phyloP scores from a whole-genome alignment of 805 yeast species.

The Wickerhamomyces ciferrii region DNA sequence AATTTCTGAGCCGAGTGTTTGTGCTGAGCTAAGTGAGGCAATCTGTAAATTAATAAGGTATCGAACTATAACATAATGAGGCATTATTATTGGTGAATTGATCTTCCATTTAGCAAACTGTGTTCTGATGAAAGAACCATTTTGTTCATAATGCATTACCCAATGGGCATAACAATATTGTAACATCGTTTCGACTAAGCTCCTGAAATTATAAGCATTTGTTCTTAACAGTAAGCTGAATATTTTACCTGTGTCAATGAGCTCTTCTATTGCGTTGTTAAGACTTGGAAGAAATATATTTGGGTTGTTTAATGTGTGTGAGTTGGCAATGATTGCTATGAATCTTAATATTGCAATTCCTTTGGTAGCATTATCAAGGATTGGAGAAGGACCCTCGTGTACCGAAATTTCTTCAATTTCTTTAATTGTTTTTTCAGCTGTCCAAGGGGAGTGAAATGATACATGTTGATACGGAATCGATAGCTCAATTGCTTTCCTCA shows the following conservation, averaged over 20 bases:
- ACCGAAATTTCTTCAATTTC: slow-evolving; percentile 15
- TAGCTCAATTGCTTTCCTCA: slow-evolving; percentile 4
- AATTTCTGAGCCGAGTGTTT: slow-evolving; percentile 13
- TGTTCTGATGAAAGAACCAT: slow-evolving; percentile 14
- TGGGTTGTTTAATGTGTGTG: slow-evolving; percentile 26
- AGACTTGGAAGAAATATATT: slow-evolving; percentile 32
- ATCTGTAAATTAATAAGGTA: slow-evolving; percentile 29
- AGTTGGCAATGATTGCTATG: slow-evolving; percentile 28
- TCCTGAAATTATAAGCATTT: slow-evolving; percentile 20
- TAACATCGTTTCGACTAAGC: slow-evolving; percentile 35
- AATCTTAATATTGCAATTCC: slow-evolving; percentile 26
- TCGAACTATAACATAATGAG: slow-evolving; percentile 25
- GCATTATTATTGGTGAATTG: slow-evolving; percentile 25
- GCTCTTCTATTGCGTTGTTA: slow-evolving; percentile 31
- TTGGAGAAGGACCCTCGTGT: neutral
- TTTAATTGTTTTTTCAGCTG: slow-evolving; percentile 19
- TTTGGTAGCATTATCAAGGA: slow-evolving; percentile 20
- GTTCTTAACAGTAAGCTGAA: slow-evolving; percentile 24
- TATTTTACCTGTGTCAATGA: slow-evolving; percentile 34
- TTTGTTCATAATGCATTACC: slow-evolving; percentile 21
- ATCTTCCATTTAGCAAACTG: slow-evolving; percentile 29
- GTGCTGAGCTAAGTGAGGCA: slow-evolving; percentile 23
- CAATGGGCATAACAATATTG: slow-evolving; percentile 43
- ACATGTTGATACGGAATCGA: slow-evolving; percentile 7
- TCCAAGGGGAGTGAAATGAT: slow-evolving; percentile 19